phyloP scores from a whole-genome alignment of 2,329 filamentous ascomycete genomes.

The Cryphonectria naterciae region DNA sequence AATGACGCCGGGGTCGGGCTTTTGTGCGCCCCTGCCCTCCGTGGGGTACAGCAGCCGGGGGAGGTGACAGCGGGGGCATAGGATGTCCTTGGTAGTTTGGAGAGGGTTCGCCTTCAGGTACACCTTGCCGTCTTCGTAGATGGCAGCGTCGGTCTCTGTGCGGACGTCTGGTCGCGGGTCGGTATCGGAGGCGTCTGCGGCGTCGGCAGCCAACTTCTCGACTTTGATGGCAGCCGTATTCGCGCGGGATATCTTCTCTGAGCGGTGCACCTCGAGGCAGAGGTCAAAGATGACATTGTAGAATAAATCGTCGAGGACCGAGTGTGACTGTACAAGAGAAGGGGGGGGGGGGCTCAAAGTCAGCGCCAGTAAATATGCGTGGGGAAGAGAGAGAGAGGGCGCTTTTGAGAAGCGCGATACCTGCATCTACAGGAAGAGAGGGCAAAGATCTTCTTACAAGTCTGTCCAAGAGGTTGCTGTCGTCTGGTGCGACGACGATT shows the following conservation, averaged over 20 bases:
- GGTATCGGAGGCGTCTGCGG: constrained; percentile 56
- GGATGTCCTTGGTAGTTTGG: constrained; percentile 70
- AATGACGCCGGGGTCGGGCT: constrained; percentile 68
- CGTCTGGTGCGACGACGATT: constrained; percentile 57
- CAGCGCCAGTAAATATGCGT: constrained; percentile 16
- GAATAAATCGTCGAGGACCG: constrained; percentile 74
- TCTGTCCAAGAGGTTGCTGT: constrained; percentile 59
- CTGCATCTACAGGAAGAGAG: background rate
- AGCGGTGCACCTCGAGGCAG: constrained; percentile 73
- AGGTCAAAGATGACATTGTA: constrained; percentile 79
- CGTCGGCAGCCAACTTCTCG: constrained; percentile 63
- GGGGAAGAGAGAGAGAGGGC: background rate
- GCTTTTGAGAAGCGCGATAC: background rate
- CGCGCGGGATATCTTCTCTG: constrained; percentile 76
- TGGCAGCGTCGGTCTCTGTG: constrained; percentile 68
- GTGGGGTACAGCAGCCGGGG: constrained; percentile 74
- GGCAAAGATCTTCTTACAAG: constrained; percentile 56
- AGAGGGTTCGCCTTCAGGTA: constrained; percentile 74
- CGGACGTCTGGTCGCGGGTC: constrained; percentile 60
- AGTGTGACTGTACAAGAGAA: constrained; percentile 54
- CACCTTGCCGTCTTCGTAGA: constrained; percentile 71
- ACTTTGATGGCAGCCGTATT: constrained; percentile 66
- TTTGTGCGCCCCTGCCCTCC: constrained; percentile 68
- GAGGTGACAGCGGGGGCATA: constrained; percentile 75
- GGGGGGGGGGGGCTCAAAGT: background rate